Evolutionary conservation across 1,284 basidiomycete species (phyloP), one percentile per base, ranked within the genome.

Genomic region (Sanghuangporus sanghuang): DNA sequence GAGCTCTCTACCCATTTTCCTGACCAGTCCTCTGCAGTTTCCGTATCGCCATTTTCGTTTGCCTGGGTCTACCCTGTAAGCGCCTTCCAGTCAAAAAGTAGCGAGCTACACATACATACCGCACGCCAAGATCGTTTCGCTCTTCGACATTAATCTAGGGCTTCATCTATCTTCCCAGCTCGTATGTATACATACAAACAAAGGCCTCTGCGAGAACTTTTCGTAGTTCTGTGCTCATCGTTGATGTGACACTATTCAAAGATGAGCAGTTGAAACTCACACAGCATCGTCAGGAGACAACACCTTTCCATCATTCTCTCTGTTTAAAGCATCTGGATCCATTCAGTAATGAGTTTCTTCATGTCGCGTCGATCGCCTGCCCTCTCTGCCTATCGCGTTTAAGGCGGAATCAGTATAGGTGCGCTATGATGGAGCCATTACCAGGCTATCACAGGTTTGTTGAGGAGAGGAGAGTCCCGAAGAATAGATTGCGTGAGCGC

Each of bases 121-220:
- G 93, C 93, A 36, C 94, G 82, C 96, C 96, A 98, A 2, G 93
- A 89, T 69, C 96, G 92, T 66, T 94, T 89, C 0, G 92, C 89
- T 69, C 87, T 87, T 67, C 88, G 78, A 71, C 93, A 96, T 12
- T 96, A 77, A 46, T 92, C 89, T 8, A 96, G 80, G 0, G 95
- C 96, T 18, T 91, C 86, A 35, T 90, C 90, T 18, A 97, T 75
- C 67, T 89, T 80, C 16, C 96, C 96, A 3, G 90, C 86, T 39
- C 94, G 85, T 7, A 95, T 79, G 68, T 89, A 89, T 40, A 86
- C 83, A 74, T 92, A 95, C 16, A 96, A n/a, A n/a, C n/a, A n/a
- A n/a, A 72, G 0, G 88, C 85, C 63, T 92, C 86, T 0, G 85
- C 75, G 16, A 96, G 75, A 12, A 82, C 83, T 71, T 89, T 72